Conservation (phyloP, 192 early-diverging fungal genomes). For the Mortierella claussenii region DNA sequence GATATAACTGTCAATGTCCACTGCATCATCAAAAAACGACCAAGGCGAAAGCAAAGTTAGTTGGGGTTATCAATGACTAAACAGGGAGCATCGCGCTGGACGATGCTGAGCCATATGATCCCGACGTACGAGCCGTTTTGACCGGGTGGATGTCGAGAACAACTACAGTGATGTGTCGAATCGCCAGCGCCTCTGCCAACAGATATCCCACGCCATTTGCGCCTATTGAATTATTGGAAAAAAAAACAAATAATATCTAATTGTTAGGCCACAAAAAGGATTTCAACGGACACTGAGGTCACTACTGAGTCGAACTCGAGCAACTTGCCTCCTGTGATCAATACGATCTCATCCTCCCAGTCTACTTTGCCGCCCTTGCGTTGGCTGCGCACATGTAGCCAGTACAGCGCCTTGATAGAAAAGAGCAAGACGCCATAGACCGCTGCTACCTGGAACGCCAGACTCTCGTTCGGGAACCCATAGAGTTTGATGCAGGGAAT, state of each 20-base stretch:
- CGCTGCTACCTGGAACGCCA: constrained; percentile 11
- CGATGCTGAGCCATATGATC: too few relatives aligned
- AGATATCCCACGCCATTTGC: constrained; percentile 67
- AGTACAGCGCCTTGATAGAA: constrained; percentile 10
- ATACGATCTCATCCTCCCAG: constrained; percentile 69
- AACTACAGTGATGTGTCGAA: constrained; percentile 58
- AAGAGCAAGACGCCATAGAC: constrained; percentile 23
- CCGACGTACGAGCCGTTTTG: constrained; percentile 48
- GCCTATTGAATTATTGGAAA: constrained; percentile 39
- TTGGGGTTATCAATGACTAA: background rate
- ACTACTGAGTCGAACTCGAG: too few relatives aligned
- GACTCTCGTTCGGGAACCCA: constrained; percentile 30
- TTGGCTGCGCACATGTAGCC: constrained; percentile 30
- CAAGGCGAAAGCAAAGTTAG: background rate
- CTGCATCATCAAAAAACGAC: constrained; percentile 15
- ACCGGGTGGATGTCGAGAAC: constrained; percentile 61
- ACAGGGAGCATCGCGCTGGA: background rate
- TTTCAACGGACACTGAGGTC: too few relatives aligned
- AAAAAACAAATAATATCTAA: too few relatives aligned
- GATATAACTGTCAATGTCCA: constrained; percentile 56
- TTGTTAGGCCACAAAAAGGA: too few relatives aligned
- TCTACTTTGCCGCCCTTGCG: constrained; percentile 36
- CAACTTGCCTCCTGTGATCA: constrained; percentile 70
- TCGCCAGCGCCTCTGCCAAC: constrained; percentile 59
- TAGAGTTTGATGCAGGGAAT: constrained; percentile 47